Percentiles rank a stretch among this genome's conserved stretches.
Conservation (phyloP, 495 filamentous ascomycete genomes). For the Penicillium daleae region DNA sequence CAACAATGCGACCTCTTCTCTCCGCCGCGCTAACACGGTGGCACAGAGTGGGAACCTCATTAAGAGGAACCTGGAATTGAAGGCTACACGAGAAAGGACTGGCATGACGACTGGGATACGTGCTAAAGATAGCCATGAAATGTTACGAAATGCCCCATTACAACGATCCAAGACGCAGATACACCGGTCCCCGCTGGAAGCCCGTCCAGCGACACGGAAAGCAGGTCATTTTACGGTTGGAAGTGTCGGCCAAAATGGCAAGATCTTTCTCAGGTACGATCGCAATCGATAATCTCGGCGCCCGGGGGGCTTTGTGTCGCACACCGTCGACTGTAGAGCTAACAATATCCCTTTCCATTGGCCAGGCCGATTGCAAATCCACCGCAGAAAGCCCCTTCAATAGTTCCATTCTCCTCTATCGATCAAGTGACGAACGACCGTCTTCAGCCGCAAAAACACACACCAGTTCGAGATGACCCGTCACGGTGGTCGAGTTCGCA, state of each 20-base stretch:
- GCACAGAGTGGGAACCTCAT: slow-evolving; percentile 39
- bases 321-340: slow-evolving; percentile 24
- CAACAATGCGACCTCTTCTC: slow-evolving; percentile 27
- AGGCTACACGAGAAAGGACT: slow-evolving; percentile 37
- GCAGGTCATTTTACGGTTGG: slow-evolving; percentile 89
- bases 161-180: slow-evolving; percentile 43
- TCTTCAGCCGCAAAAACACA: slow-evolving; percentile 31
- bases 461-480: slow-evolving; percentile 32
- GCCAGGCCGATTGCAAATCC: slow-evolving; percentile 54
- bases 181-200: slow-evolving; percentile 36
- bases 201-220: slow-evolving; percentile 44
- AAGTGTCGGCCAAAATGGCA: slow-evolving; percentile 91
- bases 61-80: slow-evolving; percentile 38
- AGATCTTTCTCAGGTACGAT: slow-evolving; percentile 89
- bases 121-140: slow-evolving; percentile 53
- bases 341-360: slow-evolving; percentile 34
- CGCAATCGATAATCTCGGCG: slow-evolving; percentile 20
- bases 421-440: slow-evolving; percentile 43
- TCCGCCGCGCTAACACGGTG: slow-evolving; percentile 51
- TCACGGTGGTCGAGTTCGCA: slow-evolving; percentile 53
- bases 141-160: slow-evolving; percentile 46
- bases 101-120: slow-evolving; percentile 40
- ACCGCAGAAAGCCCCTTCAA: slow-evolving; percentile 38
- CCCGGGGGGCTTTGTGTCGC: slow-evolving; percentile 25
- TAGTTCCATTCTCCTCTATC: slow-evolving; percentile 33